phyloP scores from a whole-genome alignment of 148 eudicot species.

The Chenopodium formosanum region DNA sequence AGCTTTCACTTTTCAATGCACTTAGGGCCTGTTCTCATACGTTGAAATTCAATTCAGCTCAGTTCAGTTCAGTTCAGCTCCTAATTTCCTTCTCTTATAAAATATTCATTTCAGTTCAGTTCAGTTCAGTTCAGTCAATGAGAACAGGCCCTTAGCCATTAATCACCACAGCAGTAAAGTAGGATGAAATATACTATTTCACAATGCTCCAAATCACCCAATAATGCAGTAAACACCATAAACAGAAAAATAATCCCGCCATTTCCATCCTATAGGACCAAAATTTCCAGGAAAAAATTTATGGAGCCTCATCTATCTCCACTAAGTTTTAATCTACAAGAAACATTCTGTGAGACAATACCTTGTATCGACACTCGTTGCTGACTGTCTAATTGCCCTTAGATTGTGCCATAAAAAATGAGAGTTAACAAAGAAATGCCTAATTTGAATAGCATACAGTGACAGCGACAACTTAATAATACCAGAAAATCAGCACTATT shows the following conservation, averaged over 20 bases:
- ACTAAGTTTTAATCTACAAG: neutral
- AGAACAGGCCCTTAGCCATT: too few species aligned
- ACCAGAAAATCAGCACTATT: neutral
- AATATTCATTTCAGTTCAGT: too few species aligned
- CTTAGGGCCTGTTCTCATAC: too few species aligned
- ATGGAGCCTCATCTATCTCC: slow-evolving; percentile 1
- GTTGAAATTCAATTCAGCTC: too few species aligned
- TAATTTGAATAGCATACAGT: neutral
- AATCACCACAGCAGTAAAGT: neutral
- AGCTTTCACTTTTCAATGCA: too few species aligned
- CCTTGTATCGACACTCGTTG: neutral
- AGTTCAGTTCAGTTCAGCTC: too few species aligned
- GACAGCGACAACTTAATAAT: neutral
- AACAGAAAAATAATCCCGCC: neutral
- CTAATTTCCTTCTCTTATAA: too few species aligned
- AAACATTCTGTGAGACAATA: neutral
- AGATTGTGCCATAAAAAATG: neutral
- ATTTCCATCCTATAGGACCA: neutral
- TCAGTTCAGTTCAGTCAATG: too few species aligned
- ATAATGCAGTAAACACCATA: neutral
- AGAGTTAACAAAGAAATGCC: neutral
- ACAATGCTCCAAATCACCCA: neutral
- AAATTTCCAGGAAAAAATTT: neutral
- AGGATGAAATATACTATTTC: neutral
- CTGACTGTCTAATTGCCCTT: too few species aligned